Conservation (phyloP, 1,139 yeast species). For the Pichia cactophila region DNA sequence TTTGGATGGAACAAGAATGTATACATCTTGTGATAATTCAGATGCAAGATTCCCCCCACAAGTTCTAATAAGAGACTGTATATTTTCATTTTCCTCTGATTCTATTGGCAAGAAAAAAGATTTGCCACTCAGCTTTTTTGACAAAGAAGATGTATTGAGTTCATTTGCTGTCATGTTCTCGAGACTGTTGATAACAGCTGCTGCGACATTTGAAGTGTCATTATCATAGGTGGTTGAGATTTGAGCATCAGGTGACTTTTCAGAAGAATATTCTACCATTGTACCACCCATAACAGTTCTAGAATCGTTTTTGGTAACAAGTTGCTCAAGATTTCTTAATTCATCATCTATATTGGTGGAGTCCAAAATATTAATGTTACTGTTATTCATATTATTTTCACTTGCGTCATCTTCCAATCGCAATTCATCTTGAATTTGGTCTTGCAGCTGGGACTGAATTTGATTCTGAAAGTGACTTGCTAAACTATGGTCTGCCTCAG, state of each 20-base stretch:
- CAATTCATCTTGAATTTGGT: slow-evolving; percentile 8
- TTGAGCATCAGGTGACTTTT: background rate
- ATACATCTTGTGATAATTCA: slow-evolving; percentile 6
- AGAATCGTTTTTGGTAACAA: slow-evolving; percentile 4
- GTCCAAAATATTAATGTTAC: slow-evolving; percentile 5
- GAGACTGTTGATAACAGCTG: background rate
- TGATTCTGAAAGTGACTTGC: slow-evolving; percentile 10
- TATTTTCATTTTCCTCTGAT: slow-evolving; percentile 14
- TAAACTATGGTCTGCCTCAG: background rate
- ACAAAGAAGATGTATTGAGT: background rate
- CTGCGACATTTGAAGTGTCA: background rate
- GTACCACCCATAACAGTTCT: slow-evolving; percentile 11
- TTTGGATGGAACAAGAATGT: slow-evolving; percentile 16
- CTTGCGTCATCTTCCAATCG: background rate
- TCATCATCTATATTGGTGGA: slow-evolving; percentile 15
- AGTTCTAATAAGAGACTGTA: slow-evolving; percentile 15
- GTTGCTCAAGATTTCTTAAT: slow-evolving; percentile 12
- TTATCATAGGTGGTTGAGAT: background rate
- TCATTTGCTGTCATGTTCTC: background rate
- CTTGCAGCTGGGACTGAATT: slow-evolving; percentile 11
- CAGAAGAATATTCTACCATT: background rate
- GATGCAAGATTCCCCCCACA: slow-evolving; percentile 20
- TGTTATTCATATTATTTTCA: background rate
- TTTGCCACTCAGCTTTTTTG: slow-evolving; percentile 9
- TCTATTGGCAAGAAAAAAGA: slow-evolving; percentile 16